phyloP scores from a whole-genome alignment of 192 early-diverging fungal species.

The Podila horticola region DNA sequence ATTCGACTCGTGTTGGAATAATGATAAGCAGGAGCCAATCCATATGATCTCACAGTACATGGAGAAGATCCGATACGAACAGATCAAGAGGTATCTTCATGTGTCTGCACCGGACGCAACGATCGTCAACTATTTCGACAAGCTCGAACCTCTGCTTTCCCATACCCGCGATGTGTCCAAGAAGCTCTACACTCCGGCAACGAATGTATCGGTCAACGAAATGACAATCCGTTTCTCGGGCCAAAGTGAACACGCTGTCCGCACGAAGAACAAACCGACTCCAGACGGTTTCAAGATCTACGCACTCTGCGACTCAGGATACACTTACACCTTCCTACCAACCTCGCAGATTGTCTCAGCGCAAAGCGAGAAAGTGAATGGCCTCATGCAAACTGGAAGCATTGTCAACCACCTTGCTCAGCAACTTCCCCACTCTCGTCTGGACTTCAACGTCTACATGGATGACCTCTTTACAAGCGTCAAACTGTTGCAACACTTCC shows the following conservation, averaged over 20 bases:
- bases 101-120: neutral
- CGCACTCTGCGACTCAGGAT: constrained; percentile 44
- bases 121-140: neutral
- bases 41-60: constrained; percentile 20
- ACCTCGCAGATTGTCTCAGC: constrained; percentile 10
- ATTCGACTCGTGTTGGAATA: neutral
- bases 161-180: constrained; percentile 9
- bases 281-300: constrained; percentile 44
- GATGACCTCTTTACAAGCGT: constrained; percentile 41
- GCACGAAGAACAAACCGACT: constrained; percentile 47
- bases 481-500: constrained; percentile 29
- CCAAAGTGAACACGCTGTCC: constrained; percentile 24
- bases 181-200: constrained; percentile 14
- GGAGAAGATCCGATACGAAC: constrained; percentile 5
- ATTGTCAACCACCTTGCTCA: constrained; percentile 28
- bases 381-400: constrained; percentile 16
- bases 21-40: neutral
- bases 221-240: constrained; percentile 37
- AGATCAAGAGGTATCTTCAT: constrained; percentile 22
- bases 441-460: constrained; percentile 28
- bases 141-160: constrained; percentile 25
- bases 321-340: constrained; percentile 32
- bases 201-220: constrained; percentile 34
- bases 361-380: constrained; percentile 7
- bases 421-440: constrained; percentile 15